Conservation (phyloP, 768 basidiomycete species). For the Hysterangium stoloniferum region DNA sequence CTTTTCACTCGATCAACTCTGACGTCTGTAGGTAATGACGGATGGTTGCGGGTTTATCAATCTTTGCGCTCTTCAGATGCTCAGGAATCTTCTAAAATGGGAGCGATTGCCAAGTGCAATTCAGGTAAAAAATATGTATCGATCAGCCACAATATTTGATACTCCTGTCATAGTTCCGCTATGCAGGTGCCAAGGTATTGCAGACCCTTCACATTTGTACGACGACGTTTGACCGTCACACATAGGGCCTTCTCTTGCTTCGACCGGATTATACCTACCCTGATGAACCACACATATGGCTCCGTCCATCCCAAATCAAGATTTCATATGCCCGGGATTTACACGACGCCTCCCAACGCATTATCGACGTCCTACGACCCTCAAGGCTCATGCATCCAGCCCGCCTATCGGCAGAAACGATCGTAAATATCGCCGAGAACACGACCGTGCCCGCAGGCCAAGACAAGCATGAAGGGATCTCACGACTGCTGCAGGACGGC, state of each 20-base stretch:
- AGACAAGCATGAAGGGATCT: constrained; percentile 25
- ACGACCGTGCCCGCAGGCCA: constrained; percentile 35
- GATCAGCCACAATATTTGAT: too few species aligned
- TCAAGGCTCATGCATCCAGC: constrained; percentile 40
- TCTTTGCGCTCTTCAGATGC: constrained; percentile 22
- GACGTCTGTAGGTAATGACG: not conserved
- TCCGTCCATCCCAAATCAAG: constrained; percentile 53
- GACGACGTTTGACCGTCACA: not conserved
- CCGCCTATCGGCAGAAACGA: constrained; percentile 46
- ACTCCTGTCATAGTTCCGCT: constrained; percentile 30
- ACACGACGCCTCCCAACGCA: constrained; percentile 35
- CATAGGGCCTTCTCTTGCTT: constrained; percentile 38
- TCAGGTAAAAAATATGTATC: constrained; percentile 22
- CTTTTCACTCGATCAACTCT: too few species aligned
- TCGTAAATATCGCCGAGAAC: constrained; percentile 59
- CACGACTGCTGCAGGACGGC: constrained; percentile 16
- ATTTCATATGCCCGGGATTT: constrained; percentile 32
- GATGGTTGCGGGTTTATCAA: constrained; percentile 2
- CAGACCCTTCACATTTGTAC: not conserved
- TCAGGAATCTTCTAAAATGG: constrained; percentile 31
- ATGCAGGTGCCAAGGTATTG: constrained; percentile 38
- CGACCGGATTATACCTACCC: constrained; percentile 34
- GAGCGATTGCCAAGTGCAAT: constrained; percentile 37
- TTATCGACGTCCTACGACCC: constrained; percentile 47
- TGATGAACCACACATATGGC: constrained; percentile 46